Evolutionary conservation across 2,329 filamentous ascomycete species (phyloP), one percentile per base, ranked within the genome.

Genomic region (Ramularia endophylla): DNA sequence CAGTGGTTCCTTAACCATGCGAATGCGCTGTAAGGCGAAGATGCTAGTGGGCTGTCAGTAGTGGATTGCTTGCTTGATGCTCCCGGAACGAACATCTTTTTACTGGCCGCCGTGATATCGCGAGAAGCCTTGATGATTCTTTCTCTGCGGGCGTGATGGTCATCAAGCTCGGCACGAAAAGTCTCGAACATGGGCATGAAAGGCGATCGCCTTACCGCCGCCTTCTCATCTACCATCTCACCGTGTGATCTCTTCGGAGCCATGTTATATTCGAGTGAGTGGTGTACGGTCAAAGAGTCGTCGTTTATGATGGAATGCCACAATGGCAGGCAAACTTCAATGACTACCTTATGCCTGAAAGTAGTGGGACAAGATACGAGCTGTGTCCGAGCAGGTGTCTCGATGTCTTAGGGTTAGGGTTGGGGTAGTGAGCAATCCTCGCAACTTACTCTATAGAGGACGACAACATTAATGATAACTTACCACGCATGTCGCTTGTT

Each of bases 81-180:
- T 30, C 43, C 57, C 13, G 27, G 11, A 33, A 22, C 74, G 68
- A 66, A 94, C 88, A 97, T 94, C 70, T 97, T 98, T 73, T 98
- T 98, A 66, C 87, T 95, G 40, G 88, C 72, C 0, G 87, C 88
- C 5, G 92, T 98, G 44, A 98, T 85, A 63, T 98, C 92, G 48
- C 90, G 75, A 7, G 87, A 94, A 2, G 82, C 83, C 70, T 97
- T 98, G 59, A 94, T 85, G 53, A 95, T 80, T 39, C 84, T 79
- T 68, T 95, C 89, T 42, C 88, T 78, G 12, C 92, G 82, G 65
- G 97, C 92, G 64, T 98, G 87, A 62, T 97, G 90, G 66, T 92
- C 80, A 59, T 98, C 92, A 19, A 98, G 73, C 66, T 95, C 89
- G 57, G 83, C 75, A 38, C 89, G 83, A 63, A 97, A 95, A 6